A percentile compares a stretch with the other conserved stretches of the same genome.
phyloP scores from a whole-genome alignment of 169 alveolate genomes.

The Plasmodium relictum region DNA sequence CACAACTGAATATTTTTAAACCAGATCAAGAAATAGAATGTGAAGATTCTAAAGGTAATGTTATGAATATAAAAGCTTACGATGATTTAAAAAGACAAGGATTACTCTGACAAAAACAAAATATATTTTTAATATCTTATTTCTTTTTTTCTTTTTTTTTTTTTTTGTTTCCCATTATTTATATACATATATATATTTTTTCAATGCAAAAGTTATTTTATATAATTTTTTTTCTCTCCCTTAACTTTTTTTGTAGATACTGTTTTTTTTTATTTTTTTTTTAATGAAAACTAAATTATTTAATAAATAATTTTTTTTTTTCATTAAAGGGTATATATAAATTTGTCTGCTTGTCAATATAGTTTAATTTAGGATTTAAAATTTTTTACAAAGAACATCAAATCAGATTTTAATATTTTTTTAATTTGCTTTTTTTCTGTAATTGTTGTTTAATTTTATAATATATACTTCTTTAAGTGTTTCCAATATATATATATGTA shows the following conservation, averaged over 20 bases:
- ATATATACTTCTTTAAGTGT: too few species aligned
- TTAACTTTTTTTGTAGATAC: background rate
- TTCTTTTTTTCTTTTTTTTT: background rate
- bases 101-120: conserved; percentile 80
- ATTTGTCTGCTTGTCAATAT: too few species aligned
- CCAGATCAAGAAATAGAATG: conserved; percentile 96
- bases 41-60: conserved; percentile 98
- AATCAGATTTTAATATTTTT: too few species aligned
- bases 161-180: background rate
- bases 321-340: too few species aligned
- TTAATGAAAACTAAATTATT: too few species aligned
- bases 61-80: conserved; percentile 93
- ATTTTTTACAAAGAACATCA: too few species aligned
- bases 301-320: too few species aligned
- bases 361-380: too few species aligned
- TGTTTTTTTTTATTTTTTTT: too few species aligned
- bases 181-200: background rate
- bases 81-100: conserved; percentile 95
- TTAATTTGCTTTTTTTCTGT: too few species aligned
- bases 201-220: background rate
- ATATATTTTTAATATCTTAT: background rate
- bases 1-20: conserved; percentile 90
- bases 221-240: background rate
- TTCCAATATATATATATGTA: too few species aligned
- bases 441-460: too few species aligned